phyloP scores from a whole-genome alignment of 176 grass and related monocot species.

The Saccharum officinarum region DNA sequence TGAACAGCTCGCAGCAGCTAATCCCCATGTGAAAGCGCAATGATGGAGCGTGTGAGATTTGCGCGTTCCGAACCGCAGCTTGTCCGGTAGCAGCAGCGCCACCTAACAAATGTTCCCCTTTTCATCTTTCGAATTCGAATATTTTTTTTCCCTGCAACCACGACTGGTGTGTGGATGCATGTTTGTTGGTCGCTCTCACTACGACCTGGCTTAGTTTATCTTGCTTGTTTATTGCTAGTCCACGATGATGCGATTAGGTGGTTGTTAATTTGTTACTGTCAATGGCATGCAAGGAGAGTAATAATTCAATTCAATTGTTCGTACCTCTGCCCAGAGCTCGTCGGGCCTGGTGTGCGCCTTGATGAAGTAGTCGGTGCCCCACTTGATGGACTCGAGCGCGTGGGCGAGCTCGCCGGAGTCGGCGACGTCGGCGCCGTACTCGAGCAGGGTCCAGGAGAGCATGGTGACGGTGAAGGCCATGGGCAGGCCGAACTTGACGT shows the following conservation, averaged over 20 bases:
- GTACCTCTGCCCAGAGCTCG: constrained; percentile 85
- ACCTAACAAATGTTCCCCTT: constrained; percentile 57
- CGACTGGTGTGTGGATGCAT: neutral
- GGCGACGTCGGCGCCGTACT: constrained; percentile 69
- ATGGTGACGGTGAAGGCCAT: constrained; percentile 95
- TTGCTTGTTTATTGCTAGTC: neutral
- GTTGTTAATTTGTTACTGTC: neutral
- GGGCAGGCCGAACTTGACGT: constrained; percentile 88
- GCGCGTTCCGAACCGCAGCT: constrained; percentile 39
- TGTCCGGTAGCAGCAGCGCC: constrained; percentile 44
- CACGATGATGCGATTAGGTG: neutral
- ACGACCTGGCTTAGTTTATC: neutral
- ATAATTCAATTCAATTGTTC: too few species aligned
- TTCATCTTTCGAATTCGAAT: neutral
- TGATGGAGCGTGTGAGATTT: constrained; percentile 40
- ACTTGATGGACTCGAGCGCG: constrained; percentile 72
- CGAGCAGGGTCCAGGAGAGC: constrained; percentile 69
- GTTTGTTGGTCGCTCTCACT: constrained; percentile 29
- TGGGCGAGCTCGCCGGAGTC: constrained; percentile 62
- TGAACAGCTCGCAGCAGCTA: neutral
- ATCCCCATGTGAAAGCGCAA: constrained; percentile 19
- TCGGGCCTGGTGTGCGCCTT: constrained; percentile 70
- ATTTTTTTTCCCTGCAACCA: neutral
- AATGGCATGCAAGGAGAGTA: neutral
- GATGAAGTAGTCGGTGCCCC: constrained; percentile 93